Conservation (phyloP, 2,329 filamentous ascomycete species). For the Knufia petricola region DNA sequence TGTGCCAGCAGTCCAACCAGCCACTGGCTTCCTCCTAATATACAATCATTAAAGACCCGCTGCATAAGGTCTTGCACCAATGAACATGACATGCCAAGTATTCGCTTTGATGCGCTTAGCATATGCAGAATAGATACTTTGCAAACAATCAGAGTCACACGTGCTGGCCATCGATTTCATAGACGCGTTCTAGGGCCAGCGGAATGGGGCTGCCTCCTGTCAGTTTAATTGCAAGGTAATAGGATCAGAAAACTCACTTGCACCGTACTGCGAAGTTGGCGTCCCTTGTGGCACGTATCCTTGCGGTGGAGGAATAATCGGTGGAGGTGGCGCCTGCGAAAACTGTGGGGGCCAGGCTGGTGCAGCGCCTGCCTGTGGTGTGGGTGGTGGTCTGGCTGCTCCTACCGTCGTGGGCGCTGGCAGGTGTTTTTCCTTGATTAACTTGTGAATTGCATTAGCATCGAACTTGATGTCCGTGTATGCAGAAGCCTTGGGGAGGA, state of each 20-base stretch:
- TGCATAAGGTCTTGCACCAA: background rate
- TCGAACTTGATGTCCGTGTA: slow-evolving; percentile 66
- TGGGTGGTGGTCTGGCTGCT: slow-evolving; percentile 12
- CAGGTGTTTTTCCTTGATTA: slow-evolving; percentile 46
- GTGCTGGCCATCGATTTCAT: background rate
- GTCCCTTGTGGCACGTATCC: slow-evolving; percentile 15
- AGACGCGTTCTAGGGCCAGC: slow-evolving; percentile 1
- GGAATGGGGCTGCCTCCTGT: slow-evolving; percentile 7
- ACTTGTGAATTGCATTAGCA: slow-evolving; percentile 58
- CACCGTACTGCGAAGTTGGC: slow-evolving; percentile 18
- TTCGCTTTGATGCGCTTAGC: background rate
- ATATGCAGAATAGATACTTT: background rate
- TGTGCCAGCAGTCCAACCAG: too few relatives aligned
- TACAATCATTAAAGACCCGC: background rate
- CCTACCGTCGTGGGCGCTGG: slow-evolving; percentile 47
- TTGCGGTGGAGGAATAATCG: slow-evolving; percentile 17
- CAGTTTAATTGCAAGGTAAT: background rate
- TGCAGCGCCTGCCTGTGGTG: slow-evolving; percentile 9
- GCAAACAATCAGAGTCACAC: background rate
- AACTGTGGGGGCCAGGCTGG: slow-evolving; percentile 25
- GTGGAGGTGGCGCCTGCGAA: slow-evolving; percentile 25
- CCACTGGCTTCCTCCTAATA: background rate
- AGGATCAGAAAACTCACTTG: slow-evolving; percentile 13
- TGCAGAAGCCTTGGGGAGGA: slow-evolving; percentile 62
- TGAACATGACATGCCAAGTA: background rate